Conservation (phyloP, 1,139 yeast species). For the Zygoascus hellenicus region DNA sequence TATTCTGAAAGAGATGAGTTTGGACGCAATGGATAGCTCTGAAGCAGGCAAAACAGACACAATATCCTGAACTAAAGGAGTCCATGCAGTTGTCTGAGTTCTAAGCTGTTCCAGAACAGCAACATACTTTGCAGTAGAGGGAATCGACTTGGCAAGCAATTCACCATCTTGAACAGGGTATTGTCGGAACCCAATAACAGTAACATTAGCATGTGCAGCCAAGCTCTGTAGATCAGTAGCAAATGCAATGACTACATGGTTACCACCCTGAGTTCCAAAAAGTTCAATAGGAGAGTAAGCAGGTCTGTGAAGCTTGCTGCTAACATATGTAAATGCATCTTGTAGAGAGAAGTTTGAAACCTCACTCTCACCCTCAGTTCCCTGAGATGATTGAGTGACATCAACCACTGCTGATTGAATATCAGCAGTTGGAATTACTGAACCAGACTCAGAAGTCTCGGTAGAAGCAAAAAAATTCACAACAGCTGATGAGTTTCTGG, state of each 20-base stretch:
- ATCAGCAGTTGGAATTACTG: constrained; percentile 1
- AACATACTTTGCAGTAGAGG: constrained; percentile 51
- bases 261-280: constrained; percentile 38
- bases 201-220: constrained; percentile 36
- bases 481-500: constrained; percentile 47
- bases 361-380: constrained; percentile 14
- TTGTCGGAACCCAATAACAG: constrained; percentile 53
- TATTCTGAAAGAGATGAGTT: constrained; percentile 6
- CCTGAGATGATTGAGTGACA: constrained; percentile 1
- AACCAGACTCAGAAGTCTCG: constrained; percentile 5
- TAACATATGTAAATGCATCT: constrained; percentile 2
- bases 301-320: not conserved
- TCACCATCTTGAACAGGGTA: constrained; percentile 67
- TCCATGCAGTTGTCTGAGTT: constrained; percentile 47
- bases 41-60: constrained; percentile 35
- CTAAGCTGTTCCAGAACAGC: constrained; percentile 60
- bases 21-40: constrained; percentile 1
- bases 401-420: constrained; percentile 1
- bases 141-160: constrained; percentile 47
- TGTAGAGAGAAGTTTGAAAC: constrained; percentile 21
- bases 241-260: constrained; percentile 52
- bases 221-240: constrained; percentile 48
- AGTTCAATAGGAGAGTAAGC: constrained; percentile 39
- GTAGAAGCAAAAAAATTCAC: constrained; percentile 51
- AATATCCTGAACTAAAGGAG: constrained; percentile 70